These are phyloP conservation scores for Podospora tetraspora DNA, from an alignment of 495 filamentous ascomycete genomes.

Conservation along the genomic window DNA sequence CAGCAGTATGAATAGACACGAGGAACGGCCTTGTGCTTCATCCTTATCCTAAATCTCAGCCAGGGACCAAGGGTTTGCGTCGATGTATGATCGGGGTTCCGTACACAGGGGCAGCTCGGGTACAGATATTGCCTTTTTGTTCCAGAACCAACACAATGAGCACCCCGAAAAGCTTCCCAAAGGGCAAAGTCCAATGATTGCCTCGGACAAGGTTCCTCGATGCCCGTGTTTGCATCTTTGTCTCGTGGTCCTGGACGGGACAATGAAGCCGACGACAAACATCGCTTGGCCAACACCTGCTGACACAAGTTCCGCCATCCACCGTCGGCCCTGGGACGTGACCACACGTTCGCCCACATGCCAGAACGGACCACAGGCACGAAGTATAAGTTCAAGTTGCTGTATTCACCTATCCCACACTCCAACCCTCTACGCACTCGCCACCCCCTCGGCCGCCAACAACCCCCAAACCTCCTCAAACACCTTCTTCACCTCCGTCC, in stretches of 20 bases:
- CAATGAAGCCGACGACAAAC: neutral
- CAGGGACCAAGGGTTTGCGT: neutral
- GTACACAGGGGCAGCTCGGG: neutral
- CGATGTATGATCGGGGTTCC: neutral
- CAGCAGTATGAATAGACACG: neutral
- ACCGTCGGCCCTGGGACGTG: neutral
- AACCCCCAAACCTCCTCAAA: conserved; percentile 32
- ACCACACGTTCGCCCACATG: neutral
- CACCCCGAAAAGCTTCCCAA: neutral
- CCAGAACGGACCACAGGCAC: neutral
- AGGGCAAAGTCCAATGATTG: neutral
- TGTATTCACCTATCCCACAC: neutral
- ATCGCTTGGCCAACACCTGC: neutral
- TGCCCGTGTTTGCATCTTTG: neutral
- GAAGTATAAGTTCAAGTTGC: neutral
- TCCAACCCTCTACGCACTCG: neutral
- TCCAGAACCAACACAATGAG: neutral
- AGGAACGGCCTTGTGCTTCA: neutral
- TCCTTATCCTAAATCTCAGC: neutral
- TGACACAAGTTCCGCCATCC: neutral
- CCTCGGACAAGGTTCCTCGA: neutral
- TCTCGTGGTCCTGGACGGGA: neutral
- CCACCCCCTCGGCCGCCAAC: conserved; percentile 16
- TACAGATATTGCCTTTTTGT: neutral
- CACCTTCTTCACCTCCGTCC: conserved; percentile 21